Evolutionary conservation across 306 rosid species (phyloP).

Genomic region (Neltuma alba): DNA sequence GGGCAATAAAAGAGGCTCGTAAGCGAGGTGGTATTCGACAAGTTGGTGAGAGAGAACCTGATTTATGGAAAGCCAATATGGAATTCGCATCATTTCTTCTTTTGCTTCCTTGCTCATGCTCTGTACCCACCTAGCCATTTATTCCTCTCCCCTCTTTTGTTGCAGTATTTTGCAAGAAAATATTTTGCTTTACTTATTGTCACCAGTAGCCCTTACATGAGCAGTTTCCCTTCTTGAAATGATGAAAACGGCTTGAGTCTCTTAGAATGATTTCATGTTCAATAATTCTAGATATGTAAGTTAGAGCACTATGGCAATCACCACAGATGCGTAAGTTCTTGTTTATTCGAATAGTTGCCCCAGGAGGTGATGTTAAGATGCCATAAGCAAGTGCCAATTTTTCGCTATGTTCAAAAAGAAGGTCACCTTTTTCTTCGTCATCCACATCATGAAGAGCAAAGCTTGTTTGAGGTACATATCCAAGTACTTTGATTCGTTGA

Average conservation of each 20-base stretch:
- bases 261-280: slow-evolving; percentile 80
- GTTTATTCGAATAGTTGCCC: slow-evolving; percentile 65
- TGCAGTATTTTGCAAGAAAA: neutral
- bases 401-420: slow-evolving; percentile 84
- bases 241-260: too few species aligned
- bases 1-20: too few species aligned
- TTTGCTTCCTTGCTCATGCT: too few species aligned
- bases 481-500: slow-evolving; percentile 69
- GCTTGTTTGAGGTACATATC: slow-evolving; percentile 78
- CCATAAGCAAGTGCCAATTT: slow-evolving; percentile 93
- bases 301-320: slow-evolving; percentile 77
- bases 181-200: slow-evolving; percentile 27
- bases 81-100: too few species aligned
- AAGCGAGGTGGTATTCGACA: too few species aligned
- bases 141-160: too few species aligned
- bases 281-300: slow-evolving; percentile 72
- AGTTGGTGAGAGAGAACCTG: too few species aligned
- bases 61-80: too few species aligned
- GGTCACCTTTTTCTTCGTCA: slow-evolving; percentile 83
- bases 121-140: too few species aligned
- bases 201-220: slow-evolving; percentile 86
- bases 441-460: slow-evolving; percentile 92
- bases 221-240: slow-evolving; percentile 78
- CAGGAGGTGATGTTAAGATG: slow-evolving; percentile 55
- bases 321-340: too few species aligned